Percentiles rank a stretch among this genome's conserved stretches.
Evolutionary conservation across 139 green algal genomes (phyloP).

Genomic region (Chlamydomonas eustigma): DNA sequence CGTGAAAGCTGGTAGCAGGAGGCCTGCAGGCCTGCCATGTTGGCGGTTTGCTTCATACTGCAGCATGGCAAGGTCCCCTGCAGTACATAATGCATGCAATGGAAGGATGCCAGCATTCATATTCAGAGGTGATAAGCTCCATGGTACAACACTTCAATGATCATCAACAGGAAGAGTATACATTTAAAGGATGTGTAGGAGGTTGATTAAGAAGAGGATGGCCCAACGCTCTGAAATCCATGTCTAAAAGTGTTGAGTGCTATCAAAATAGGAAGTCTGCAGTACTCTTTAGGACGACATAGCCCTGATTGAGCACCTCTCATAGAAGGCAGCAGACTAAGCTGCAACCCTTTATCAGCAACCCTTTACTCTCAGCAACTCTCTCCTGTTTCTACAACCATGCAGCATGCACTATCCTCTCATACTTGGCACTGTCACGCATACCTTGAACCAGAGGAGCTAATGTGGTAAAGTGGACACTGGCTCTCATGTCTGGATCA

Average conservation of each 20-base stretch:
- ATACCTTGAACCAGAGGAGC: not conserved
- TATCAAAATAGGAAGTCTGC: not conserved
- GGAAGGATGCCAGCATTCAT: too few relatives aligned
- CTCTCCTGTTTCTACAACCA: not conserved
- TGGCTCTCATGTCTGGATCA: conserved; percentile 50
- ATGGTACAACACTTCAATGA: conserved; percentile 24
- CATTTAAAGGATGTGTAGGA: not conserved
- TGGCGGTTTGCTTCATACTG: not conserved
- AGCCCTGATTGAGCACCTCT: not conserved
- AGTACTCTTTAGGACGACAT: not conserved
- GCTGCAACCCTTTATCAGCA: not conserved
- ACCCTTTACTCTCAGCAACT: not conserved
- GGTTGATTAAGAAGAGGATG: not conserved
- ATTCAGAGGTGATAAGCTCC: too few relatives aligned
- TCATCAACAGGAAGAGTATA: not conserved
- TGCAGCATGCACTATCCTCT: not conserved
- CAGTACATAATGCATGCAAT: not conserved
- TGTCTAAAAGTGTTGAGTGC: not conserved
- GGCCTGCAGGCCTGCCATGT: not conserved
- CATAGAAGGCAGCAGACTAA: not conserved
- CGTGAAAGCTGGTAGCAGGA: not conserved
- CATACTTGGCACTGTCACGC: not conserved
- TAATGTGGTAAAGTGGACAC: not conserved
- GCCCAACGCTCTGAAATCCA: not conserved
- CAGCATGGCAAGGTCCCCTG: not conserved